Base-by-base conservation (phyloP, 1,284 basidiomycete species). In the Porogramme epimiltina region DNA sequence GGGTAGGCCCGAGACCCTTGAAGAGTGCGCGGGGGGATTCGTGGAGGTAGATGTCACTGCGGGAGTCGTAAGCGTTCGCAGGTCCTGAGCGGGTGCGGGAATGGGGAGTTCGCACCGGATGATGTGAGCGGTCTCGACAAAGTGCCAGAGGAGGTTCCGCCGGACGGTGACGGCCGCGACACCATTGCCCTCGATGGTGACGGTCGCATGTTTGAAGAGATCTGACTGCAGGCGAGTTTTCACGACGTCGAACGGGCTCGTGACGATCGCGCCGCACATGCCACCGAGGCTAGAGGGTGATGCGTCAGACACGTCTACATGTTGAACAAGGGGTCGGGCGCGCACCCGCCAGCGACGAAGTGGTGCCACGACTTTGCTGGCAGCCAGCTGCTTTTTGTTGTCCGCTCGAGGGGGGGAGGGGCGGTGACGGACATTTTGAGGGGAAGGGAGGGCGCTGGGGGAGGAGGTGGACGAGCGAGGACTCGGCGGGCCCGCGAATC, bases 181-280 rank as follows among this genome's bases (percentile, higher is more conserved):
- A 20, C 76, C 73, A 18, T 76, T 71, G 11, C 76, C 67, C 3
- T 76, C 65, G 5, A 76, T 66, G 5, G 77, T 67, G 19, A 74
- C 69, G 5, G 77, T 73, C 5, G 74, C 59, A 42, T 78, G 77
- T 53, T 82, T 83, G 62, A 95, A 98, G 36, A 98, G 73, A 71
- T 89, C 89, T 0, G 94, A 97, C 72, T 99, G 96, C 10, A 99
- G 76, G 3, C 96, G 87, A 24, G 97, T 99, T 74, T 99, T 99
- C 61, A 99, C 95, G 24, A 99, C 93, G 70, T 99, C 96, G 62
- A 99, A 95, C 0, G 96, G 96, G 33, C 93, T 94, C 0, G 96
- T 99, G 9, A 98, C 89, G 59, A 97, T 91, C 10, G 95, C 95
- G 40, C 96, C 97, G 66, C 93, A 93, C 95, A 99, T 98, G 22